Base-by-base conservation (phyloP, 179 eudicot genomes). In the Beta lomatogona region DNA sequence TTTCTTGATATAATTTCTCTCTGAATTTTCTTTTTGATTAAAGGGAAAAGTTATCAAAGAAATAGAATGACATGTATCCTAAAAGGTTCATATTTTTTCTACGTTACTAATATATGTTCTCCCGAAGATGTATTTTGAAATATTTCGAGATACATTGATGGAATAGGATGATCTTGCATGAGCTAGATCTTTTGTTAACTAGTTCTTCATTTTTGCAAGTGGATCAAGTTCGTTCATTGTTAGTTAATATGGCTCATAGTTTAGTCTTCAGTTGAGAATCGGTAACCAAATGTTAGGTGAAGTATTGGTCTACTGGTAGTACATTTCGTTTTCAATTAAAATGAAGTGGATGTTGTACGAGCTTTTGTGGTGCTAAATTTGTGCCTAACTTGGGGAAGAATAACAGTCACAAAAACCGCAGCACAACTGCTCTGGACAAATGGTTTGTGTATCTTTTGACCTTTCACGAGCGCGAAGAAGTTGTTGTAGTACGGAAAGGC, bases 261-360 rank as follows among this genome's bases (percentile, higher is more conserved):
- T 52, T 21, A 72, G 60, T 50, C 59, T 3, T 4, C 64, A 76
- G 83, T 80, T 73, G 66, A 21, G 78, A 63, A n/a, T 21, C 3
- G 57, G 15, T 53, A 53, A 74, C 79, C 73, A 80, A 80, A 64
- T 53, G 28, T 28, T 80, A 74, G 79, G 83, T 80, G 44, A 60
- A 64, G 2, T 58, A 41, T 80, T 36, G 72, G 73, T 64, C 73
- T 80, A 52, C 54, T 80, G 28, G 28, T 46, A 69, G 11, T 7
- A 69, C 73, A 69, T 44, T 69, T 69, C 73, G 0, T 44, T 68
- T 69, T 69, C 73, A 69, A 69, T 22, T 69, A 69, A 41, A 41
- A 44, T 68, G 22, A 44, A 31, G 72, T 68, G 4, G 7, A 44
- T 36, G 5, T 69, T n/a, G 3, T 44, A n/a, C 44, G 12, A 68